Conservation (phyloP, 106 monocot species). For the Apostasia shenzhenica region DNA sequence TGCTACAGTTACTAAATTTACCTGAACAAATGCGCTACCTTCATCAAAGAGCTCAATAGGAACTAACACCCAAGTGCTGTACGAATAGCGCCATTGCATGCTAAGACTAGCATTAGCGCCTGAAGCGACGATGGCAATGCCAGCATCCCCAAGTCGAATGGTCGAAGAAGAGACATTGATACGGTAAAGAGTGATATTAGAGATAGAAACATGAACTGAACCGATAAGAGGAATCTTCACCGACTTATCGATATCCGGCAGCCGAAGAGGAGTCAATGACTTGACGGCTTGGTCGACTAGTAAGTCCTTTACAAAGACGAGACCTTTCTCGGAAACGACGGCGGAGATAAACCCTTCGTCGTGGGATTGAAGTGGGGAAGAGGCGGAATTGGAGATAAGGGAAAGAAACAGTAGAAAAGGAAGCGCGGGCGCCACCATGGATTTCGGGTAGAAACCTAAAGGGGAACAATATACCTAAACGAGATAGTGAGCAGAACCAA, state of each 20-base stretch:
- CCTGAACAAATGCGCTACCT: slow-evolving; percentile 63
- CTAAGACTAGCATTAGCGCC: slow-evolving; percentile 32
- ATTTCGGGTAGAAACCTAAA: slow-evolving; percentile 7
- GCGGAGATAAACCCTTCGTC: slow-evolving; percentile 40
- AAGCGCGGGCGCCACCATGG: slow-evolving; percentile 2
- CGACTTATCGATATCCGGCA: slow-evolving; percentile 56
- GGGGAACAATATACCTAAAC: neutral
- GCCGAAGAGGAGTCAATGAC: slow-evolving; percentile 38
- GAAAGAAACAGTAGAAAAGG: slow-evolving; percentile 15
- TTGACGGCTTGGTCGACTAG: slow-evolving; percentile 49
- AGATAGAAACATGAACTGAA: slow-evolving; percentile 24
- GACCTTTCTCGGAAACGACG: slow-evolving; percentile 57
- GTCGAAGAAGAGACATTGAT: slow-evolving; percentile 44
- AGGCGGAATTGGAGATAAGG: slow-evolving; percentile 11
- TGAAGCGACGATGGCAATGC: slow-evolving; percentile 47
- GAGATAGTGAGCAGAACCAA: neutral
- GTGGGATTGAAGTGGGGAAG: slow-evolving; percentile 11
- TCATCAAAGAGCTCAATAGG: slow-evolving; percentile 46
- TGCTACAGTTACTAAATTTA: neutral
- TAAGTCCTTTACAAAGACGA: slow-evolving; percentile 64
- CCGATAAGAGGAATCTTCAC: slow-evolving; percentile 62
- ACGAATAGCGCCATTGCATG: slow-evolving; percentile 57
- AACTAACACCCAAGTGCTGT: slow-evolving; percentile 39
- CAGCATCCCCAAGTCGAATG: slow-evolving; percentile 41
- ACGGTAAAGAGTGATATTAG: slow-evolving; percentile 45